Evolutionary conservation across 139 green algal genomes (phyloP), one percentile per base, ranked within the genome.

Genomic region (Monoraphidium neglectum): DNA sequence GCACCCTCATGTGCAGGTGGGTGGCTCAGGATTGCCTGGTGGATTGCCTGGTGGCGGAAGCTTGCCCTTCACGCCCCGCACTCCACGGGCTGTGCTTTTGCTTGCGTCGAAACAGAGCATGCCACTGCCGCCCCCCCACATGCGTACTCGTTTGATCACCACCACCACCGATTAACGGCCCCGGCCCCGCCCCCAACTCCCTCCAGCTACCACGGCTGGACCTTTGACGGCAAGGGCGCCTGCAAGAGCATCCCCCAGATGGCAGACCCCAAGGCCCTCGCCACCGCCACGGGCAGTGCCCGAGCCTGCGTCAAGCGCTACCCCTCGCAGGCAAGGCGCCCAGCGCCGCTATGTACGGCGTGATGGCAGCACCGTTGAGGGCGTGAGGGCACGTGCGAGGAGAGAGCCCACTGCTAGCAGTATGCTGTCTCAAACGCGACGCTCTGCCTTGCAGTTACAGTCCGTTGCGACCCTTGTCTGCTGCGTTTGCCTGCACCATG

Each of bases 201-300:
- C n/a, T 66, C 61, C 70, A 70, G 62, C 24, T 89, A 89, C 76
- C 86, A 93, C 70, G 84, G 88, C 37, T 92, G 87, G 85, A 36
- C 54, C n/a, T 90, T 87, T 68, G 57, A 83, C 37, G 64, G 71
- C 1, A n/a, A 47, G 1, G 87, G 89, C 21, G 47, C 26, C 0
- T 90, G 83, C 74, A 79, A 60, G 13, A 28, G 28, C 66, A 84
- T 94, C n/a, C 88, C 89, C 0, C 86, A 91, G 73, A 62, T 83
- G 37, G 77, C 73, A 2, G 77, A 82, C 24, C 38, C 56, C 18
- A 70, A 78, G 65, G 77, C 80, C 26, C 38, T 62, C 36, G 43
- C 33, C 4, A 54, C 54, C 4, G 69, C 74, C 0, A 77, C 69
- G 32, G 21, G 6, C 64, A 85, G 74, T 70, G 36, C 40, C 0